phyloP scores from a whole-genome alignment of 768 basidiomycete genomes.

The Termitomyces sp. region DNA sequence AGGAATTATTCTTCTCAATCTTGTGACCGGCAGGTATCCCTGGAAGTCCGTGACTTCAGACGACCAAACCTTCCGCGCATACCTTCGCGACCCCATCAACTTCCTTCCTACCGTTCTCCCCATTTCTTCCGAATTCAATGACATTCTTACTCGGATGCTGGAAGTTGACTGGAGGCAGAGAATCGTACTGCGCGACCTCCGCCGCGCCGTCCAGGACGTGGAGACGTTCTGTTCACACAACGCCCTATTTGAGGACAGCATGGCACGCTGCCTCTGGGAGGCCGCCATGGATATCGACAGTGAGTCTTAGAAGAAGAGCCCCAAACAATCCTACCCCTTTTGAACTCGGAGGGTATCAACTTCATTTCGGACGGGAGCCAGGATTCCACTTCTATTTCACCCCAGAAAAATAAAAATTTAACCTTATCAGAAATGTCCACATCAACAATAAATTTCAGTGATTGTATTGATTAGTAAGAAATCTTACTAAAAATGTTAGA shows the following conservation, averaged over 20 bases:
- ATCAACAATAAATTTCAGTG: too few relatives aligned
- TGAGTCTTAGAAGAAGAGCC: conserved; percentile 41
- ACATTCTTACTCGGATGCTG: conserved; percentile 71
- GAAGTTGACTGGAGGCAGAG: conserved; percentile 64
- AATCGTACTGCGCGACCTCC: conserved; percentile 51
- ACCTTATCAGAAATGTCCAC: too few relatives aligned
- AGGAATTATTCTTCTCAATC: conserved; percentile 94
- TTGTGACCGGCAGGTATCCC: conserved; percentile 92
- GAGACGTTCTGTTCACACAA: conserved; percentile 70
- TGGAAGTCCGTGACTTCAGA: conserved; percentile 88
- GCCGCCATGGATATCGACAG: conserved; percentile 68
- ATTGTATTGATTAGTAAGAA: too few relatives aligned
- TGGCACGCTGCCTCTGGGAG: conserved; percentile 80
- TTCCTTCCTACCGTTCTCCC: conserved; percentile 87
- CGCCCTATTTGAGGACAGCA: conserved; percentile 77
- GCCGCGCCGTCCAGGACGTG: conserved; percentile 53
- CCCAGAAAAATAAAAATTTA: too few relatives aligned
- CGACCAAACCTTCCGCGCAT: conserved; percentile 91
- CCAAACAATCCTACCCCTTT: conserved; percentile 38
- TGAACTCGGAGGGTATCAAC: conserved; percentile 29
- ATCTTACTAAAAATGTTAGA: too few relatives aligned
- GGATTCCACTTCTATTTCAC: conserved; percentile 45
- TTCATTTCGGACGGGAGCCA: conserved; percentile 60
- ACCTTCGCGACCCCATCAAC: conserved; percentile 67
- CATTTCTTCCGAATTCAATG: conserved; percentile 72